Percentiles rank a stretch among this genome's conserved stretches.
Conservation (phyloP, 2,329 filamentous ascomycete species). For the Erysiphe neolycopersici region DNA sequence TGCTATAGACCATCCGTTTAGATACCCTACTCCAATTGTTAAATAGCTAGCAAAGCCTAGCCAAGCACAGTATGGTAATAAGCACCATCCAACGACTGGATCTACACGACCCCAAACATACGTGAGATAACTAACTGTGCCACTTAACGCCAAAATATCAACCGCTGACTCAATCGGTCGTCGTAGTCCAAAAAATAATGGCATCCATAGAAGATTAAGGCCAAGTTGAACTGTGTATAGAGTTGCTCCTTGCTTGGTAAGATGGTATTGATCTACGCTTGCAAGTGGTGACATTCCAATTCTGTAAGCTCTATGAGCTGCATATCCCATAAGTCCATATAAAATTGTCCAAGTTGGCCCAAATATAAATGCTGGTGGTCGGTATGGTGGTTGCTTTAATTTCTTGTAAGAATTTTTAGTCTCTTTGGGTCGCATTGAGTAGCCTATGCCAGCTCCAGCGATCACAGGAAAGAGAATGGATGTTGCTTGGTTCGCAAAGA, state of each 20-base stretch:
- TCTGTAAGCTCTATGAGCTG: slow-evolving; percentile 49
- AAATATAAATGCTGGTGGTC: slow-evolving; percentile 33
- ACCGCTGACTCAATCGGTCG: slow-evolving; percentile 46
- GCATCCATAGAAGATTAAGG: slow-evolving; percentile 75
- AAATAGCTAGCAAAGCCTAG: slow-evolving; percentile 71
- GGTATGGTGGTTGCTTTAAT: slow-evolving; percentile 39
- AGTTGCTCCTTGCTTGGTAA: slow-evolving; percentile 40
- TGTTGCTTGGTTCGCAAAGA: slow-evolving; percentile 46
- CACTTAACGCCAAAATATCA: slow-evolving; percentile 48
- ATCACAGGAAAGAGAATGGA: slow-evolving; percentile 53
- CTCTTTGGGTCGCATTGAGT: slow-evolving; percentile 29
- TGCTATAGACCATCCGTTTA: slow-evolving; percentile 39
- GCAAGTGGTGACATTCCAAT: slow-evolving; percentile 17
- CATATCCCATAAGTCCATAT: slow-evolving; percentile 69
- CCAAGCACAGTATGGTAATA: slow-evolving; percentile 70
- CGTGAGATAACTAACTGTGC: slow-evolving; percentile 45
- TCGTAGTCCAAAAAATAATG: slow-evolving; percentile 63
- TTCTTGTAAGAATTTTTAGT: slow-evolving; percentile 34
- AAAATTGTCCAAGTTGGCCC: slow-evolving; percentile 36
- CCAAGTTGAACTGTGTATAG: slow-evolving; percentile 69
- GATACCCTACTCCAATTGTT: slow-evolving; percentile 36
- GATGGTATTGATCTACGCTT: slow-evolving; percentile 6
- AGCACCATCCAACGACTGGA: slow-evolving; percentile 39
- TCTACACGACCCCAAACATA: slow-evolving; percentile 57
- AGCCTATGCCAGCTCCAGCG: slow-evolving; percentile 48